Evolutionary conservation across 2,329 filamentous ascomycete species (phyloP), one percentile per base, ranked within the genome.

Genomic region (Alternaria consortialis): DNA sequence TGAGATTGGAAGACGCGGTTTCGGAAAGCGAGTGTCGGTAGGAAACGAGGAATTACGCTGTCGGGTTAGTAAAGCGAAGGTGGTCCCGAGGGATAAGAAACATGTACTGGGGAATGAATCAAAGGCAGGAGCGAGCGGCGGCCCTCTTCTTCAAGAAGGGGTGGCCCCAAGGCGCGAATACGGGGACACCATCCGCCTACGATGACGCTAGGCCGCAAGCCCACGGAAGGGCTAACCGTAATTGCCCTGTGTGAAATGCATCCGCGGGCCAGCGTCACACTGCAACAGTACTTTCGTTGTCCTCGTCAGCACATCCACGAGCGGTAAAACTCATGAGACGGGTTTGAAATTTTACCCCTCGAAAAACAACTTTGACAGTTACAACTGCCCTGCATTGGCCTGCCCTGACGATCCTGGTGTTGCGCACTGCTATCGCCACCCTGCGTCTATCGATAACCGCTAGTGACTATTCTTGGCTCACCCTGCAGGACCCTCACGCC

Each of bases 1-100:
- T 70, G 65, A 37, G 36, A 44, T 34, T 44, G 53, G 29, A 23
- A 42, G 43, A 53, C 56, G 55, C 43, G 9, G 56, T 50, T 37
- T 44, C 40, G 39, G 37, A 53, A 70, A 75, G 69, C 72, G 72
- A 74, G 66, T 53, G 73, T 73, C 48, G 60, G 56, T 54, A 12
- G 47, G 50, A 60, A 58, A 42, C 47, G 32, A 61, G 39, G 11
- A 57, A 51, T 47, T n/a, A 52, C 23, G 23, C 32, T 53, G 53
- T 5, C 15, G 25, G 39, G 50, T 57, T 53, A 52, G 58, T 57
- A 57, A 23, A 61, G 61, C 58, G 61, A 64, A 53, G 55, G 61
- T 54, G 57, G 53, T 43, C 23, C 39, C 50, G 34, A 51, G 42
- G 44, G 58, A 47, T 51, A 53, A 17, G 54, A 31, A 46, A 55